Base-by-base conservation (phyloP, 345 rosid genomes). In the Geranium brycei region DNA sequence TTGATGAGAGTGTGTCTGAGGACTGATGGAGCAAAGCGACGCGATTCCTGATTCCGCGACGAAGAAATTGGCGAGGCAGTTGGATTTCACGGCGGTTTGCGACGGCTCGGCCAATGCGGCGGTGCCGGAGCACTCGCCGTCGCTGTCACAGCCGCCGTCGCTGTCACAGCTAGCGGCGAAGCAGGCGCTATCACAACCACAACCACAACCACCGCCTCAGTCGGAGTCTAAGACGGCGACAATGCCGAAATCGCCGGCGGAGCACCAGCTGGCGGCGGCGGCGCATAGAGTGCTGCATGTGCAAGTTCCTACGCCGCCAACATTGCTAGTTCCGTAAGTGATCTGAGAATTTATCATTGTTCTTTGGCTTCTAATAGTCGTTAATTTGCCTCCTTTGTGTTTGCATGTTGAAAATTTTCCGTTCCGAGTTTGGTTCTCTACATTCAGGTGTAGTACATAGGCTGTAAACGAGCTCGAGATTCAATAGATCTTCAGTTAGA, bases 251-350 rank as follows among this genome's bases (percentile, higher is more conserved):
- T 31, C 16, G n/a, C 14, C 61, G 28, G 15, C 53, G 7, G 60
- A 57, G 60, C 58, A 17, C 16, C 61, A 31, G 17, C 19, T 4
- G 10, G 30, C 5, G 51, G 61, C 68, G 38, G 35, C 28, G 16
- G 51, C 31, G 61, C 60, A 51, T 40, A 51, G 0, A 32, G 68
- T 65, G 51, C 68, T 17, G 51, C 18, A 28, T 32, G 53, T 47
- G 13, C 83, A 78, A 18, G 76, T 62, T 57, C 68, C 76, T 68
- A 71, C 73, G 8, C 59, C 65, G 66, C 80, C 58, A 35, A 64
- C 75, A 59, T 65, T 51, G 69, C 81, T 41, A 66, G 57, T 58
- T 41, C 64, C 67, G 86, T 82, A 70, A 78, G 63, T 56, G 60
- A 65, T 47, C 31, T 53, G 17, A 23, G 12, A 32, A 62, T 51